Base-by-base conservation (phyloP, 1,284 basidiomycete genomes). In the Tilletia setariae region DNA sequence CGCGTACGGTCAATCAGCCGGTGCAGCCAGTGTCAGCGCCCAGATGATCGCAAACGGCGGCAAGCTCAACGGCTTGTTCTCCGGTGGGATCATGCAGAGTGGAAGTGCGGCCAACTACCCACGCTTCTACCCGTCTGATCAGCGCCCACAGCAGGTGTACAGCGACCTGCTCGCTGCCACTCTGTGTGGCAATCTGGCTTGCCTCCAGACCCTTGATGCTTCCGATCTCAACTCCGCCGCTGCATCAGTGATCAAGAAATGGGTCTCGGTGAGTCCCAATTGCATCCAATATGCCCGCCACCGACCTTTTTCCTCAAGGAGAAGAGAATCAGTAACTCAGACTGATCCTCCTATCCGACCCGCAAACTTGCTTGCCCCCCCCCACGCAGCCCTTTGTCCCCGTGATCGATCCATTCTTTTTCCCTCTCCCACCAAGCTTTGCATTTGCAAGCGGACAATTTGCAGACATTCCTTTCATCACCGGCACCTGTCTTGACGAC, bases 1-100 rank as follows among this genome's bases (percentile, higher is more conserved):
- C 7, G 72, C 83, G 30, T 76, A 69, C 11, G 83, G 83, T 4
- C 71, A 79, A 1, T 76, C 74, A 0, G 83, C 83, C 1, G 83
- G 83, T 3, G 79, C 83, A 21, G 71, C 70, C 67, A 67, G 66
- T 15, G 62, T 76, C 13, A 61, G 65, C 0, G 67, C 70, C 9
- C 75, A 76, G 40, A 69, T 68, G 62, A 65, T 73, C n/a, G 72
- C 75, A n/a, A 68, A 76, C 43, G 70, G 74, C 21, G 76, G 75
- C 25, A 43, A 75, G 46, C 67, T 65, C 25, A 30, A 72, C 16
- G 70, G 68, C 4, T 68, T 77, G 9, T 78, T 70, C 56, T 68
- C 67, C n/a, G 71, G 67, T 16, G 76, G 72, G 19, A 76, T 78
- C 47, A 71, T 75, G 69, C 65, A 75, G 42, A 74, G 72, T 53